Base-by-base conservation (phyloP, 148 eudicot genomes). In the Chenopodium album region DNA sequence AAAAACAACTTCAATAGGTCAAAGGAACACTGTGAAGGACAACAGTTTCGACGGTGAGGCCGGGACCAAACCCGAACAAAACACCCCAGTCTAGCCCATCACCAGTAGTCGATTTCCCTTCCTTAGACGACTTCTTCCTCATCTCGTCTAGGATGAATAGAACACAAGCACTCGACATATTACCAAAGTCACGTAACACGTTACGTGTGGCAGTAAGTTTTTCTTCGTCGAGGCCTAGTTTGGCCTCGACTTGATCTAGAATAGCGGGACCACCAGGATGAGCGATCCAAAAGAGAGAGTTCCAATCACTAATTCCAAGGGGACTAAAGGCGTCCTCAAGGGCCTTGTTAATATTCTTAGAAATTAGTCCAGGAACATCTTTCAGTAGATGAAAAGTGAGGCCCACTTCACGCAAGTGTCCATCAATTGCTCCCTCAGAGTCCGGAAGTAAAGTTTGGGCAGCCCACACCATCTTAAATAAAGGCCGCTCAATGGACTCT, bases 251-350 rank as follows among this genome's bases (percentile, higher is more conserved):
- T 50, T 85, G 89, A 65, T 87, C 87, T 1, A 87, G 62, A 13
- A 87, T 85, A 0, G 89, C 89, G 0, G 89, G 87, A 8, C 89
- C 89, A 71, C 89, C 89, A 0, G 89, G 89, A 56, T 87, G 89
- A 2, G 89, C 89, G 31, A 87, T 73, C 89, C 89, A 87, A 23
- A 87, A 87, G 16, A 87, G 4, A 17, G 85, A 82, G 84, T 87
- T 87, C 89, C 87, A 87, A 22, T 87, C 89, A n/a, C 20, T 52
- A 17, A 87, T 80, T 0, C 85, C 87, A 7, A 85, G 72, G 1
- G 89, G 89, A 28, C n/a, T 44, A 54, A 87, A 87, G 6, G 89
- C 89, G 12, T 87, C 89, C 0, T 34, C 69, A 6, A 87, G 67
- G 34, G 79, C 76, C 47, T 84, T 85, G 4, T 68, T 78, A 17